Evolutionary conservation across 177 flowering plant species (phyloP).

Genomic region (Vitis hybrid): DNA sequence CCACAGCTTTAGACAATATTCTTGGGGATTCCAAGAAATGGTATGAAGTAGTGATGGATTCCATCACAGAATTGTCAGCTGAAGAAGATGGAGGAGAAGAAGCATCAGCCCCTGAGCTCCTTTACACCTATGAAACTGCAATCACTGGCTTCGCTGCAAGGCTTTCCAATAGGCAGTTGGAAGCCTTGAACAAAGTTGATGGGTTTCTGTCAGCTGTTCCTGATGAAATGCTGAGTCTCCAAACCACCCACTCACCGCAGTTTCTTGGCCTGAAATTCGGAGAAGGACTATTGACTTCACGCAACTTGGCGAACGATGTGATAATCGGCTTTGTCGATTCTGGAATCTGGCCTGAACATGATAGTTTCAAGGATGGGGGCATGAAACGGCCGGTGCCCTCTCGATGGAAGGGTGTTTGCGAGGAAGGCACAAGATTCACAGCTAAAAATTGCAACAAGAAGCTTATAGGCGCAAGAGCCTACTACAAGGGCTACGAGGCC

Average conservation of each 20-base stretch:
- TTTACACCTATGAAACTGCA: constrained; percentile 51
- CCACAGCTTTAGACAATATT: constrained; percentile 18
- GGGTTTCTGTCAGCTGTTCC: constrained; percentile 17
- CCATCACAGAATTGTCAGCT: constrained; percentile 27
- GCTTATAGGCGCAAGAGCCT: constrained; percentile 67
- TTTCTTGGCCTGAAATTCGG: constrained; percentile 57
- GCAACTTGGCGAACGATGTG: constrained; percentile 32
- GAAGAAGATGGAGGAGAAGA: constrained; percentile 21
- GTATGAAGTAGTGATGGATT: constrained; percentile 42
- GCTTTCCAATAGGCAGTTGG: constrained; percentile 45
- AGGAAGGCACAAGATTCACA: constrained; percentile 40
- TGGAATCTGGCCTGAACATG: constrained; percentile 79
- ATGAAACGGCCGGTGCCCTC: constrained; percentile 38
- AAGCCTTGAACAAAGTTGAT: constrained; percentile 22
- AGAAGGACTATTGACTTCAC: no score
- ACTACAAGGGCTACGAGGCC: constrained; percentile 50
- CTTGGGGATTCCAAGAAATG: constrained; percentile 26
- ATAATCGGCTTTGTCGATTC: constrained; percentile 73
- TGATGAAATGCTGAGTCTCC: constrained; percentile 48
- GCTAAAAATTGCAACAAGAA: constrained; percentile 57
- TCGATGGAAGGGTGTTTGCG: constrained; percentile 66
- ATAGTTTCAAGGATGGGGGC: constrained; percentile 30
- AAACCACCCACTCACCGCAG: constrained; percentile 67
- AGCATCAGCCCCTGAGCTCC: constrained; percentile 32
- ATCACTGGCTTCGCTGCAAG: constrained; percentile 61